A percentile compares a stretch with the other conserved stretches of the same genome.
These are phyloP conservation scores for Ogataea nonfermentans DNA, from an alignment of 805 yeast genomes.

Conservation along the genomic window DNA sequence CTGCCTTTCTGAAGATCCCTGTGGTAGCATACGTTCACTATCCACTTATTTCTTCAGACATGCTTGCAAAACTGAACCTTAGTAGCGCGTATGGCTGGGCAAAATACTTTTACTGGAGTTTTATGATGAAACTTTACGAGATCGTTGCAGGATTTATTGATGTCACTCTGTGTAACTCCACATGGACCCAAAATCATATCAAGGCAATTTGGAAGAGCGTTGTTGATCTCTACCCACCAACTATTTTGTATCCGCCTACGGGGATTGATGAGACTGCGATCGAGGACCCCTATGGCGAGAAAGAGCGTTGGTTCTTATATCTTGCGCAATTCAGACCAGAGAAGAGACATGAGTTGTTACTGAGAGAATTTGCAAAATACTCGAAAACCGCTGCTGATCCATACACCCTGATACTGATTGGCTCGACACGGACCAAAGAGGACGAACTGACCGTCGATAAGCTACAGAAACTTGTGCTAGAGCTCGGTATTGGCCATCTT, in stretches of 20 bases:
- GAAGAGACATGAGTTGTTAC: constrained; percentile 76
- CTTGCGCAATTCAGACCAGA: constrained; percentile 96
- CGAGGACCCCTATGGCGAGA: constrained; percentile 14
- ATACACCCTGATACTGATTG: constrained; percentile 64
- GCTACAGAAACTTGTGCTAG: constrained; percentile 45
- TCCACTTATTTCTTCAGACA: constrained; percentile 86
- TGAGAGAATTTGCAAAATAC: constrained; percentile 62
- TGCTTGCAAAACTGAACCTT: constrained; percentile 61
- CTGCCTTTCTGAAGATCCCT: constrained; percentile 62
- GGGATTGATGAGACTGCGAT: constrained; percentile 54
- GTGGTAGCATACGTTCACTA: constrained; percentile 89
- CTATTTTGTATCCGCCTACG: constrained; percentile 85
- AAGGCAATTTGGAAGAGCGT: constrained; percentile 57
- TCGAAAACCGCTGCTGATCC: constrained; percentile 38
- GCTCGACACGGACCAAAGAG: constrained; percentile 70
- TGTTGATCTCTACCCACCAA: constrained; percentile 30
- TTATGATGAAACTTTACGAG: constrained; percentile 61
- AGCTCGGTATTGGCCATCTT: constrained; percentile 40
- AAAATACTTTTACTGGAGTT: constrained; percentile 69
- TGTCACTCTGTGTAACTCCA: constrained; percentile 72
- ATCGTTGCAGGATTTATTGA: constrained; percentile 65
- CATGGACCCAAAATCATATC: constrained; percentile 89
- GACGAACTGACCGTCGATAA: constrained; percentile 61
- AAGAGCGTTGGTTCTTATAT: constrained; percentile 49
- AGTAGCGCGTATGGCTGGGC: constrained; percentile 28